phyloP scores from a whole-genome alignment of 1,284 basidiomycete species.

The Ceratobasidium sp. region DNA sequence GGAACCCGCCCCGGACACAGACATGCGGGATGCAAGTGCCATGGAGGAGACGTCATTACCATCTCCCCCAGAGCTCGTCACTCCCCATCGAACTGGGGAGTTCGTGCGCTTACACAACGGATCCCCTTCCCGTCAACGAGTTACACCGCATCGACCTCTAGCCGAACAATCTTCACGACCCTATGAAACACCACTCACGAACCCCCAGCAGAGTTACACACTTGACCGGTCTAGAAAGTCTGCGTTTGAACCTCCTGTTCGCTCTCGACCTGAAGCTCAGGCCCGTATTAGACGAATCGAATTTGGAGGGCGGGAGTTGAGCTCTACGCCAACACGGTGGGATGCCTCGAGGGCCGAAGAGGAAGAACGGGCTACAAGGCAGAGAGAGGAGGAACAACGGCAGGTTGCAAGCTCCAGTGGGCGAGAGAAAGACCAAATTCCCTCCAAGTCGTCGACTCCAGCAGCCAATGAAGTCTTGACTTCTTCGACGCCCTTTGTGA shows the following conservation, averaged over 20 bases:
- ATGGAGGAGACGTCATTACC: background rate
- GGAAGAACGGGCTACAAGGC: conserved; percentile 2
- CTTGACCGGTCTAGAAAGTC: conserved; percentile 28
- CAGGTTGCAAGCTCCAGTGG: background rate
- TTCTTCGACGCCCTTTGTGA: conserved; percentile 25
- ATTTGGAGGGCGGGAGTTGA: background rate
- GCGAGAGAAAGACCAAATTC: background rate
- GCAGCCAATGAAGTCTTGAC: conserved; percentile 21
- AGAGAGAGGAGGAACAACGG: background rate
- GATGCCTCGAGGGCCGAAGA: conserved; percentile 19
- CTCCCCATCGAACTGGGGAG: conserved; percentile 3
- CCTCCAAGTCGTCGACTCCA: background rate
- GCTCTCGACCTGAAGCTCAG: conserved; percentile 10
- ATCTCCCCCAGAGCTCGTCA: background rate
- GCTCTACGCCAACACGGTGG: background rate
- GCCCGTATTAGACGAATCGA: conserved; percentile 1
- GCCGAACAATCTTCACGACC: background rate
- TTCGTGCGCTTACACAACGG: background rate
- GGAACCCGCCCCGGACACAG: background rate
- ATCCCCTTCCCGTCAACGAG: background rate
- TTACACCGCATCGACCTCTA: background rate
- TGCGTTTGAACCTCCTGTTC: conserved; percentile 11
- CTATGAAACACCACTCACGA: conserved; percentile 2
- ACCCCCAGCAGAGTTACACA: background rate
- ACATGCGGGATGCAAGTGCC: background rate